Percentiles rank a stretch among this genome's conserved stretches.
Evolutionary conservation across 2,329 filamentous ascomycete species (phyloP).

Genomic region (Scleromitrula shiraiana): DNA sequence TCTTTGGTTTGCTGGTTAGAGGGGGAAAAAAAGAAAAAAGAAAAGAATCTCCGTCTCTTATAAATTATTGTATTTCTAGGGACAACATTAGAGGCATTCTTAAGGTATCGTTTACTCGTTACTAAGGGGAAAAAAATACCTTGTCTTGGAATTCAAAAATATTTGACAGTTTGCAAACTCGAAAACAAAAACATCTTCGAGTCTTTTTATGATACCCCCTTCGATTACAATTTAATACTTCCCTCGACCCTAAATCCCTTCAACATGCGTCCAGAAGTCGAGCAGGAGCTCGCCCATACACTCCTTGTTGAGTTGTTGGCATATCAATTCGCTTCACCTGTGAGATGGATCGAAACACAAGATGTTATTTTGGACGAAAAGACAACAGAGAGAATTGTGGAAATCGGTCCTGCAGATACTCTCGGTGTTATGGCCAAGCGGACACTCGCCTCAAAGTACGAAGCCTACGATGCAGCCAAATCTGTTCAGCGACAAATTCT

Average conservation of each 20-base stretch:
- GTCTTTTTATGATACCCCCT: conserved; percentile 13
- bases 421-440: conserved; percentile 96
- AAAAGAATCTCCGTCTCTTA: conserved; percentile 1
- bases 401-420: conserved; percentile 94
- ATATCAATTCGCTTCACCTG: conserved; percentile 97
- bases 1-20: background rate
- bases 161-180: background rate
- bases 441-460: conserved; percentile 93
- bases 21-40: background rate
- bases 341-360: conserved; percentile 99
- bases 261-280: conserved; percentile 93
- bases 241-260: conserved; percentile 23
- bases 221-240: conserved; percentile 12
- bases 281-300: conserved; percentile 98
- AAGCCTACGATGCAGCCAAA: conserved; percentile 95
- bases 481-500: conserved; percentile 95
- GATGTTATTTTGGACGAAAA: conserved; percentile 98
- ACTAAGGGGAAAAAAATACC: conserved; percentile 1
- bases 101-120: background rate
- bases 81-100: conserved; percentile 5
- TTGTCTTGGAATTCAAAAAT: conserved; percentile 1
- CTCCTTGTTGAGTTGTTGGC: conserved; percentile 96
- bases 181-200: background rate
- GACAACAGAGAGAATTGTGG: conserved; percentile 92
- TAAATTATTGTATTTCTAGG: conserved; percentile 1